Evolutionary conservation across 2,329 filamentous ascomycete species (phyloP), one percentile per base, ranked within the genome.

Genomic region (Teratosphaeria gauchensis): DNA sequence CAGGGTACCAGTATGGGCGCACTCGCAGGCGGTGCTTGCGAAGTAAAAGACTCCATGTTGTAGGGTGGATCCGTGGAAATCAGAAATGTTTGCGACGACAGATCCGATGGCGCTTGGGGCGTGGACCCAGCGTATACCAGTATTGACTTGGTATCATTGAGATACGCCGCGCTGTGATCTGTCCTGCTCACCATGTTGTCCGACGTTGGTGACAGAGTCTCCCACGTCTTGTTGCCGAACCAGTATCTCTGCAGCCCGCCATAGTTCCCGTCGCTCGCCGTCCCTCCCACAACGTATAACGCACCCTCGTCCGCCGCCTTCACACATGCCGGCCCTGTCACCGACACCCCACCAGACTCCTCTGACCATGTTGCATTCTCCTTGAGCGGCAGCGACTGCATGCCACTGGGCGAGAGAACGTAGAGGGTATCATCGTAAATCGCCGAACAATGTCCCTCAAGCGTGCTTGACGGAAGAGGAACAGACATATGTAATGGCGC

Each of bases 401-500:
- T 92, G 31, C 84, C 88, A 53, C 83, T 75, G 8, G 84, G 75
- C 5, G 90, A 89, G 73, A 90, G 95, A 53, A 88, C 85, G 76
- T 95, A 97, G 56, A 97, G 83, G 12, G 85, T 90, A 72, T 91
- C 86, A 70, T 91, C 80, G 77, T 89, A 80, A 62, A 96, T 82
- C 69, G 88, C 84, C 59, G 91, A 90, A 75, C 92, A 97, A 68
- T 89, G 85, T 74, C 86, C 84, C 72, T 85, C 82, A 71, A 96
- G 77, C 62, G 86, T 78, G 70, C 84, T 80, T 56, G 82, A 77
- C 56, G 91, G 90, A 69, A 84, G 76, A 54, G 90, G 90, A 58
- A 87, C 78, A 69, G 84, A 77, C 90, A 95, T 95, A 54, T 59
- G 59, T 48, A 53, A 32, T 30, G 51, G 56, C 56, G 51, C 56